phyloP scores from a whole-genome alignment of 805 yeast species.

The Saturnispora diversa region DNA sequence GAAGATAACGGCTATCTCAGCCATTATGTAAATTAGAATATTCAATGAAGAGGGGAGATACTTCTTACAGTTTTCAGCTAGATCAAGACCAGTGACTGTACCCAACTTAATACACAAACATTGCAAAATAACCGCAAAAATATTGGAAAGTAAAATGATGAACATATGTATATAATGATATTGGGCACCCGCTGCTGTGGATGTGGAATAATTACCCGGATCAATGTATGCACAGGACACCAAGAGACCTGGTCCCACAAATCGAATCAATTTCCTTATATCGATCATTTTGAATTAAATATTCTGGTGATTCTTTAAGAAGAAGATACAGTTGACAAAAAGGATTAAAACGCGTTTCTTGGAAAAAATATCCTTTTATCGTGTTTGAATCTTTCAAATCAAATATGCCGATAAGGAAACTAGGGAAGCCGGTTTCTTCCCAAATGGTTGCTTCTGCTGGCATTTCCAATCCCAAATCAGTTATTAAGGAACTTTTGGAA shows the following conservation, averaged over 20 bases:
- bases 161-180: conserved; percentile 68
- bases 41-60: conserved; percentile 65
- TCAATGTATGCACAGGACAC: conserved; percentile 89
- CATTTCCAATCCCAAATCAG: conserved; percentile 30
- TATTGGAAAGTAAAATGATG: conserved; percentile 65
- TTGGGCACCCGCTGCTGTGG: conserved; percentile 81
- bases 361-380: neutral
- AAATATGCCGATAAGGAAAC: conserved; percentile 19
- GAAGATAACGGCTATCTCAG: conserved; percentile 84
- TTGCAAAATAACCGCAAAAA: conserved; percentile 78
- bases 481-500: conserved; percentile 35
- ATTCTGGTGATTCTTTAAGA: neutral
- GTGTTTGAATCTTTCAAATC: neutral
- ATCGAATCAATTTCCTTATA: conserved; percentile 46
- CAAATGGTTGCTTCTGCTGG: conserved; percentile 26
- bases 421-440: conserved; percentile 19
- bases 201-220: conserved; percentile 89
- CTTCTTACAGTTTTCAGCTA: conserved; percentile 74
- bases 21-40: conserved; percentile 52
- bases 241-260: conserved; percentile 83
- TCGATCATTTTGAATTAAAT: conserved; percentile 7
- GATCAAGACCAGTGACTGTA: conserved; percentile 80
- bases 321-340: neutral
- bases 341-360: conserved; percentile 4
- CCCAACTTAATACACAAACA: conserved; percentile 79